Percentiles rank a stretch among this genome's conserved stretches.
Conservation (phyloP, 2,329 filamentous ascomycete genomes). For the Aspergillus aculeatus region DNA sequence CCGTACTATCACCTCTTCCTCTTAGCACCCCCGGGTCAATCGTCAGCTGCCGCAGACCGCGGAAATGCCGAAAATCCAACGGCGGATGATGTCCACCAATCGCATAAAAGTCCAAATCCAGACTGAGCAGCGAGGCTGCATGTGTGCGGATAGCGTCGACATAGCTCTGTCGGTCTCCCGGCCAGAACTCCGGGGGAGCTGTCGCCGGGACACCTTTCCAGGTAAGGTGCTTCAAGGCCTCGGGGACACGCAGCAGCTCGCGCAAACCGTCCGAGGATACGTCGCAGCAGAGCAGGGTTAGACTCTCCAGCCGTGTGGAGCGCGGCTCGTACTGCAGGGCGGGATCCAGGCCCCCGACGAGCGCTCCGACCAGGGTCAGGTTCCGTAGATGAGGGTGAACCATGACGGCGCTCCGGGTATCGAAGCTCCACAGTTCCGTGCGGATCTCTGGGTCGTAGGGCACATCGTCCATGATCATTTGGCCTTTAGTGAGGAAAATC, state of each 20-base stretch:
- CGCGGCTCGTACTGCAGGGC: neutral
- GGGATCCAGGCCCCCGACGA: neutral
- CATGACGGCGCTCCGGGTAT: neutral
- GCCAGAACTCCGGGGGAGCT: neutral
- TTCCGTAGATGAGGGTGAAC: slow-evolving; percentile 5
- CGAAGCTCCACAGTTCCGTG: neutral
- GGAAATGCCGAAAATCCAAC: slow-evolving; percentile 1
- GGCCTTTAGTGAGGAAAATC: neutral
- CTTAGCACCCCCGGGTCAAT: slow-evolving; percentile 2
- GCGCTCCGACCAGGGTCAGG: slow-evolving; percentile 3
- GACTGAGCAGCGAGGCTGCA: neutral
- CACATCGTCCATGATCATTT: slow-evolving; percentile 4
- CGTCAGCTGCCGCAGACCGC: slow-evolving; percentile 1
- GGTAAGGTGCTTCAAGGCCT: neutral
- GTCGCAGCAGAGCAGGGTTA: neutral
- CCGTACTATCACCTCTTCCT: neutral
- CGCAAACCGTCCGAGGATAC: neutral
- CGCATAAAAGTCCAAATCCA: slow-evolving; percentile 5
- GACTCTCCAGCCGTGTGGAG: slow-evolving; percentile 1
- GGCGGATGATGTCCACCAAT: neutral
- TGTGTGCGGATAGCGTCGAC: neutral
- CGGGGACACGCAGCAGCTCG: neutral
- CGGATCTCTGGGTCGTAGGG: neutral
- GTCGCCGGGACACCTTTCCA: neutral
- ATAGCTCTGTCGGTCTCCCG: neutral